phyloP scores from a whole-genome alignment of 148 eudicot genomes.

The Vaccinium corymbosum region DNA sequence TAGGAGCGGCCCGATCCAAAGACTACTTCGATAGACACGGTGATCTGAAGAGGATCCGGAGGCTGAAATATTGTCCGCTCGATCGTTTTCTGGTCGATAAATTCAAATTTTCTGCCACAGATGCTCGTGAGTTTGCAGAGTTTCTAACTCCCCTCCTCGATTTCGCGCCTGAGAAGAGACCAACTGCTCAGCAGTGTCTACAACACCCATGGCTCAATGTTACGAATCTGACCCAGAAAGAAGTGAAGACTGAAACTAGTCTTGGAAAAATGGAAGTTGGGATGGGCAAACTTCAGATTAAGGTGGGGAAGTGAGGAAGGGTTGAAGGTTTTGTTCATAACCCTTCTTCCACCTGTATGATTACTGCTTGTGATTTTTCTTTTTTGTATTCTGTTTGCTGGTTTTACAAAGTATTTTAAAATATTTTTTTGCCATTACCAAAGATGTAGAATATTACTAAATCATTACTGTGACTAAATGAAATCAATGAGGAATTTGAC shows the following conservation, averaged over 20 bases:
- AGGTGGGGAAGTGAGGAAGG: constrained; percentile 35
- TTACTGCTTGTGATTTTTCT: constrained; percentile 21
- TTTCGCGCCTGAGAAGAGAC: constrained; percentile 86
- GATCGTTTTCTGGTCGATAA: constrained; percentile 68
- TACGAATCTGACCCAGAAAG: constrained; percentile 29
- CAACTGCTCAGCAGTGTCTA: constrained; percentile 84
- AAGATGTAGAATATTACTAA: constrained; percentile 40
- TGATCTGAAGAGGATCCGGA: constrained; percentile 83
- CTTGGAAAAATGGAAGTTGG: constrained; percentile 33
- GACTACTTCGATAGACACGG: constrained; percentile 93
- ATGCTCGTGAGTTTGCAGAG: constrained; percentile 70
- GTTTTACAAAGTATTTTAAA: constrained; percentile 29
- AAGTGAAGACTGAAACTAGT: constrained; percentile 30
- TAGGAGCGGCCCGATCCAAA: constrained; percentile 69
- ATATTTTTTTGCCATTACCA: constrained; percentile 22
- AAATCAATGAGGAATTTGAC: constrained; percentile 26
- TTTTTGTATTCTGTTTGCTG: constrained; percentile 9
- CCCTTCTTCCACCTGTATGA: constrained; percentile 19
- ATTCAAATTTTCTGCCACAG: constrained; percentile 51
- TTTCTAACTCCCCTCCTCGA: constrained; percentile 79
- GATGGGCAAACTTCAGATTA: constrained; percentile 47
- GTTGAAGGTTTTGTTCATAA: background rate
- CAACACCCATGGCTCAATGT: constrained; percentile 77
- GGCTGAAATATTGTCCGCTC: constrained; percentile 71
- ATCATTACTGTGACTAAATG: constrained; percentile 19